A percentile compares a stretch with the other conserved stretches of the same genome.
phyloP scores from a whole-genome alignment of 2,329 filamentous ascomycete genomes.

The Fusarium nanum region DNA sequence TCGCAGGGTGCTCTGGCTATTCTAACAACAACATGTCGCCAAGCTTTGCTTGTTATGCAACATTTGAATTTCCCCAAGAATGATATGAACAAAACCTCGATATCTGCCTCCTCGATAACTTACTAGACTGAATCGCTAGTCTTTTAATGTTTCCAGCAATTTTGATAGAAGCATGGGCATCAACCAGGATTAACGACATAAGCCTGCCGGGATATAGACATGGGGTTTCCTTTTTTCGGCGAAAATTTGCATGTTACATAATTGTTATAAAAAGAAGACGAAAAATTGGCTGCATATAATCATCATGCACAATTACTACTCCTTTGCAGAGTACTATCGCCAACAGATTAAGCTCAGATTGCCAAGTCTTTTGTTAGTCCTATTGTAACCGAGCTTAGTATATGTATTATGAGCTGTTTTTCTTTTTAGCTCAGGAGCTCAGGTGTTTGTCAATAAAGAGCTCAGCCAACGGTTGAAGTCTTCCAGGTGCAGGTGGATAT shows the following conservation, averaged over 20 bases:
- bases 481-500: conserved; percentile 6
- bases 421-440: neutral
- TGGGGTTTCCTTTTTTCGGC: conserved; percentile 16
- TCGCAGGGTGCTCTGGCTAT: neutral
- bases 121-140: conserved; percentile 35
- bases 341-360: neutral
- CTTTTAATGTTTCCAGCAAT: conserved; percentile 14
- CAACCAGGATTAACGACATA: conserved; percentile 27
- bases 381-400: neutral
- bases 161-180: conserved; percentile 38
- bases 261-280: neutral
- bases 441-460: conserved; percentile 2
- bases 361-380: neutral
- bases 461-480: neutral
- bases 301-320: neutral
- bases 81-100: conserved; percentile 19
- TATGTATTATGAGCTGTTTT: neutral
- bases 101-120: conserved; percentile 33
- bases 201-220: conserved; percentile 24
- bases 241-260: conserved; percentile 26
- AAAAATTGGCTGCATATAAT: neutral
- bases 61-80: neutral
- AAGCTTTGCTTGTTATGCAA: neutral
- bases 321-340: neutral
- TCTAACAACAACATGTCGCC: accelerated